These are phyloP conservation scores for Yamadazyma kitorensis DNA, from an alignment of 805 yeast genomes.

Conservation along the genomic window DNA sequence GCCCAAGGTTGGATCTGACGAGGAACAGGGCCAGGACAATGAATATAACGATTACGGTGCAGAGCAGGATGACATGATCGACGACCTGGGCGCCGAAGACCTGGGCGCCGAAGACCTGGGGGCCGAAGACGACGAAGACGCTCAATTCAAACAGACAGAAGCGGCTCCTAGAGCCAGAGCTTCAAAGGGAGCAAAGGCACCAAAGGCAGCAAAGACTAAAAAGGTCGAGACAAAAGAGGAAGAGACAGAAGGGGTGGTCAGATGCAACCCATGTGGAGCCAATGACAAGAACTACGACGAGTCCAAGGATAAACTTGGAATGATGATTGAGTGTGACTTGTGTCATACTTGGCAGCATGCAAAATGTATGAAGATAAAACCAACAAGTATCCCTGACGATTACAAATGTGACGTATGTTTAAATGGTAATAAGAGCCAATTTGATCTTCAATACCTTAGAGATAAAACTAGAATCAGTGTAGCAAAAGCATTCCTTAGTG, in stretches of 20 bases:
- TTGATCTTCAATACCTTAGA: conserved; percentile 8
- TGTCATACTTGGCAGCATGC: conserved; percentile 76
- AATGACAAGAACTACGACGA: conserved; percentile 57
- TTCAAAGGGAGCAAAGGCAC: no score
- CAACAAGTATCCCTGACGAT: conserved; percentile 40
- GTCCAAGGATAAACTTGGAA: conserved; percentile 50
- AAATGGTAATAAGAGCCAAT: conserved; percentile 9
- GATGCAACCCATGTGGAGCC: conserved; percentile 63
- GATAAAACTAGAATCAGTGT: conserved; percentile 48
- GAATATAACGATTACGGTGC: no score
- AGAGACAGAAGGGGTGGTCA: conserved; percentile 44
- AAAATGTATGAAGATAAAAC: conserved; percentile 53
- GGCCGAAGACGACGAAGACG: no score
- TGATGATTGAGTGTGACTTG: conserved; percentile 63
- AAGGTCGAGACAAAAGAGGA: conserved; percentile 9
- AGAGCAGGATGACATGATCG: no score
- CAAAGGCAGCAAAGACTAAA: no score
- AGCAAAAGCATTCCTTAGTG: conserved; percentile 46
- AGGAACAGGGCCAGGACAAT: no score
- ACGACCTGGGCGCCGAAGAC: no score
- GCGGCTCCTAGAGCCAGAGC: no score
- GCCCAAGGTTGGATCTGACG: conserved; percentile 1
- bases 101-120: no score
- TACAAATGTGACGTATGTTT: conserved; percentile 56
- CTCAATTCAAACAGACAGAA: no score